These are phyloP conservation scores for Neocallimastix lanati DNA, from an alignment of 192 early-diverging fungal species.

Conservation along the genomic window DNA sequence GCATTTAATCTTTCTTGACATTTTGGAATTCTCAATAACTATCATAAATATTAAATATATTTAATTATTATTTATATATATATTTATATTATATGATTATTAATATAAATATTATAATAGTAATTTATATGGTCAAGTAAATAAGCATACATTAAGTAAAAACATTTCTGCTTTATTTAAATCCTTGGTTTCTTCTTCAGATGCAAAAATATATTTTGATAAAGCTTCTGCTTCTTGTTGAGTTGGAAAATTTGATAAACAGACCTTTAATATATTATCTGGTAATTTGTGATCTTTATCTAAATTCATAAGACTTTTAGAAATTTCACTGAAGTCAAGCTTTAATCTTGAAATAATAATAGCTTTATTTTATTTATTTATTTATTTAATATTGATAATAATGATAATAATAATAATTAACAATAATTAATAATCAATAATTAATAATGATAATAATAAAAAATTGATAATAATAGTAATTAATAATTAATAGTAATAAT, in stretches of 20 bases:
- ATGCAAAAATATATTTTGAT: slow-evolving; percentile 10
- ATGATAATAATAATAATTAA: slow-evolving; percentile 12
- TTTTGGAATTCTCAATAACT: slow-evolving; percentile 13
- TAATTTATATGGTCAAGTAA: too few species aligned
- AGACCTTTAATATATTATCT: not conserved
- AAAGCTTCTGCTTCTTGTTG: not conserved
- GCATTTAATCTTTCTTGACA: slow-evolving; percentile 24
- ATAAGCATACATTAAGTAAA: slow-evolving; percentile 16
- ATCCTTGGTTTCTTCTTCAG: slow-evolving; percentile 14
- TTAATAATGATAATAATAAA: too few species aligned
- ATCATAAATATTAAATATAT: too few species aligned
- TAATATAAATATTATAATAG: too few species aligned
- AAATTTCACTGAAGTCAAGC: slow-evolving; percentile 6
- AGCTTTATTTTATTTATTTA: slow-evolving; percentile 13
- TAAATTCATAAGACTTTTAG: not conserved
- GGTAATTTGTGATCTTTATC: not conserved
- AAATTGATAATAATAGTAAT: too few species aligned
- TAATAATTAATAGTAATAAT: too few species aligned
- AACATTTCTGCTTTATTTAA: slow-evolving; percentile 23
- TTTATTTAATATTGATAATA: slow-evolving; percentile 8
- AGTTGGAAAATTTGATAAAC: not conserved
- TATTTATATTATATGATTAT: too few species aligned
- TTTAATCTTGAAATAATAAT: slow-evolving; percentile 27
- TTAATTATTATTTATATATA: too few species aligned
- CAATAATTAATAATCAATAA: not conserved